Evolutionary conservation across 768 basidiomycete genomes (phyloP), one percentile per base, ranked within the genome.

Genomic region (Boletus tomentosulus): DNA sequence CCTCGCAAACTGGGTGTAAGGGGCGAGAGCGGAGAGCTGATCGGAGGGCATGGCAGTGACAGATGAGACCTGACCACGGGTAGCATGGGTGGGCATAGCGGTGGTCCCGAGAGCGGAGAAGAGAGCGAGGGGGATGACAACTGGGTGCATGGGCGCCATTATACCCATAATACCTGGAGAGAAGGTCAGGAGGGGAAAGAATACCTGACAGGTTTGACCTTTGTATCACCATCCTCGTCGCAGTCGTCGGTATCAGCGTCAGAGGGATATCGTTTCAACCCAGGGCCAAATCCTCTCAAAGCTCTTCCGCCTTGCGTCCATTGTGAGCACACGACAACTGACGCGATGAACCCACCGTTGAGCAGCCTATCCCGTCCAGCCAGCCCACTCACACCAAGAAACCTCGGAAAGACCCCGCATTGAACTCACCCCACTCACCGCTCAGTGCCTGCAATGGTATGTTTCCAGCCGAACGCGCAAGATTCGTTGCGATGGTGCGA

Each of bases 401-500:
- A 19, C 19, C 19, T 19, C 19, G 19, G 19, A 19, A 19, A 19
- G 19, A 19, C 19, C 19, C 19, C 19, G 19, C 19, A 19, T 19
- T 19, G 19, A 19, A 19, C 19, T 19, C 19, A 19, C 19, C n/a
- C n/a, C 19, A 3, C 82, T 86, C 42, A 91, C 89, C 0, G 86
- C 87, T 0, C 86, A 90, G 66, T 92, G 89, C 66, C 27, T 85
- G 16, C 87, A 89, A 69, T 90, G 89, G 89, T 87, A 58, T 30
- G 77, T 67, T 35, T 22, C 12, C 28, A 34, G 13, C 10, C 9
- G 10, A 64, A n/a, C n/a, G n/a, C n/a, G n/a, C n/a, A n/a, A n/a
- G n/a, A 89, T 87, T 57, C 83, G 89, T 5, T 92, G 89, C 66
- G 89, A 91, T 66, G 89, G 89, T 50, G 84, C 84, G 9, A 89